Percentiles rank a stretch among this genome's conserved stretches.
Conservation (phyloP, 2,329 filamentous ascomycete genomes). For the Alternaria sp. region DNA sequence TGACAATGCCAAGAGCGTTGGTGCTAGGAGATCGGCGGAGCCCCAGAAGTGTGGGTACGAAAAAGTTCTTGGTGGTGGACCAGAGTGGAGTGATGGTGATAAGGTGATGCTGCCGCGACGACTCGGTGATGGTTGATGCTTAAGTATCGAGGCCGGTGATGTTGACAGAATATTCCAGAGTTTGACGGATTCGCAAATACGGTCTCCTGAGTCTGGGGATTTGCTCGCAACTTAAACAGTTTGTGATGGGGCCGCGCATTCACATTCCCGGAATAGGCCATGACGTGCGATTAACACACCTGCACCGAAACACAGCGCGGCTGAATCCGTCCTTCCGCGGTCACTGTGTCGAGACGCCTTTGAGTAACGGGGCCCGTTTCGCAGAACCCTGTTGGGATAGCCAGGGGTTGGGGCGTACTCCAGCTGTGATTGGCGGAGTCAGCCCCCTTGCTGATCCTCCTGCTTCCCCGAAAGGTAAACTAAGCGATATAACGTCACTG, state of each 20-base stretch:
- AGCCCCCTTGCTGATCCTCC: constrained; percentile 24
- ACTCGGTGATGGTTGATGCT: constrained; percentile 12
- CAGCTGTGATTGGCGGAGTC: constrained; percentile 29
- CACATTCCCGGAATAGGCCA: constrained; percentile 24
- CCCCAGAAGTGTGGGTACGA: constrained; percentile 19
- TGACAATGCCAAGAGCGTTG: constrained; percentile 20
- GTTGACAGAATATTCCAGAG: neutral
- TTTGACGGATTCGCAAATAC: neutral
- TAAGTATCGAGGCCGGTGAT: constrained; percentile 8
- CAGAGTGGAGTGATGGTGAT: constrained; percentile 19
- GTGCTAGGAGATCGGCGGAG: constrained; percentile 18
- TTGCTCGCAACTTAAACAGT: constrained; percentile 17
- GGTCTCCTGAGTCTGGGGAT: neutral
- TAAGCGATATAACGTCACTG: constrained; percentile 41
- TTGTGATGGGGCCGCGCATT: constrained; percentile 18
- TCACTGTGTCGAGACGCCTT: constrained; percentile 9
- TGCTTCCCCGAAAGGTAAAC: constrained; percentile 13
- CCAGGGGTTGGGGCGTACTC: neutral
- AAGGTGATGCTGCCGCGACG: constrained; percentile 16
- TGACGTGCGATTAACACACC: constrained; percentile 29
- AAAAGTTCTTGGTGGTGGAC: constrained; percentile 20
- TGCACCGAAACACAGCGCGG: constrained; percentile 16
- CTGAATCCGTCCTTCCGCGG: constrained; percentile 22
- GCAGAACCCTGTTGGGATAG: constrained; percentile 17
- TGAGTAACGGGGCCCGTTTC: constrained; percentile 12